A percentile compares a stretch with the other conserved stretches of the same genome.
phyloP scores from a whole-genome alignment of 169 alveolate genomes.

The Plasmodium gonderi region DNA sequence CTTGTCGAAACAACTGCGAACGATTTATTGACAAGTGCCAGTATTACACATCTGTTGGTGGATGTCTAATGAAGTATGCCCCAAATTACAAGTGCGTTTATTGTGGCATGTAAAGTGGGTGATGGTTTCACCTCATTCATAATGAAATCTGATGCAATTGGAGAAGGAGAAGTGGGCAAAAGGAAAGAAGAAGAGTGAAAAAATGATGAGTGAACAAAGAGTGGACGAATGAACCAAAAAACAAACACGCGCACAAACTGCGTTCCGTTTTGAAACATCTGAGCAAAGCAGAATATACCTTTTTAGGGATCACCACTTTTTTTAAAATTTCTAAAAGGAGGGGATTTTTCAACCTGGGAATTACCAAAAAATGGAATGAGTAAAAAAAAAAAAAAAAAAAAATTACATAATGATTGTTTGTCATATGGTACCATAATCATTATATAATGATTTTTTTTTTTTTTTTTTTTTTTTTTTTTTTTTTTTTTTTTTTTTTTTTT shows the following conservation, averaged over 20 bases:
- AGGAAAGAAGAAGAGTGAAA: too few species aligned
- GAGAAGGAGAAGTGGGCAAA: too few species aligned
- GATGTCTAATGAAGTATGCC: not conserved
- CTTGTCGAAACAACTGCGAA: constrained; percentile 49
- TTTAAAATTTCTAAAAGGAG: too few species aligned
- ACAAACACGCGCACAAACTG: too few species aligned
- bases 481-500: not conserved
- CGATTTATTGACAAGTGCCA: constrained; percentile 13
- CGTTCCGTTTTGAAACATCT: too few species aligned
- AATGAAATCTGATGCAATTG: too few species aligned
- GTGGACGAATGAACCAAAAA: too few species aligned
- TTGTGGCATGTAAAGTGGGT: constrained; percentile 47
- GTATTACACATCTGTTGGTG: constrained; percentile 12
- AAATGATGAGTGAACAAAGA: too few species aligned
- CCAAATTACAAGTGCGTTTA: constrained; percentile 47
- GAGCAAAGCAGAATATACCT: too few species aligned
- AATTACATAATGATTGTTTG: not conserved
- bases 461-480: not conserved
- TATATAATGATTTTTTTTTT: not conserved
- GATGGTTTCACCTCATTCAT: not conserved
- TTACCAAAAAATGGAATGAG: not conserved
- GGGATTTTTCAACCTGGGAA: too few species aligned
- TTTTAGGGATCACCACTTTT: too few species aligned
- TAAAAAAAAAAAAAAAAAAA: not conserved
- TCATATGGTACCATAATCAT: not conserved